Conservation (phyloP, 306 rosid species). For the Leucaena leucocephala region DNA sequence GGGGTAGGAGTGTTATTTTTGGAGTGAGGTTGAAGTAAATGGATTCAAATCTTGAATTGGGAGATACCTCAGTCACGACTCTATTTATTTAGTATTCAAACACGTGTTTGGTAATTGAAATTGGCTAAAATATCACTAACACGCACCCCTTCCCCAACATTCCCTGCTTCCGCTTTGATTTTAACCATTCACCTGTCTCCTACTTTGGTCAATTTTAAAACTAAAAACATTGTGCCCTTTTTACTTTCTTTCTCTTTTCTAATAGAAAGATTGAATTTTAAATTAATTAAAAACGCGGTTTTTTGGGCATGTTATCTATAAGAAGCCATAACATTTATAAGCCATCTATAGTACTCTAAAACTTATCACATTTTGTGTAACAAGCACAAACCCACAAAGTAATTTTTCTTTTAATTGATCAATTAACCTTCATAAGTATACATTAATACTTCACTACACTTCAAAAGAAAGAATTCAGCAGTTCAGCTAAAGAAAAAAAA, state of each 20-base stretch:
- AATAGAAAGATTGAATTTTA: background rate
- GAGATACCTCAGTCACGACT: constrained; percentile 33
- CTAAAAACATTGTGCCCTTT: background rate
- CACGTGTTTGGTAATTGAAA: constrained; percentile 33
- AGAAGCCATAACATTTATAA: no score
- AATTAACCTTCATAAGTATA: background rate
- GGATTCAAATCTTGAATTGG: constrained; percentile 38
- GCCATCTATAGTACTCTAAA: no score
- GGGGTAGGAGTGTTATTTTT: constrained; percentile 1
- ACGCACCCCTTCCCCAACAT: background rate
- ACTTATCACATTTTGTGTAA: no score
- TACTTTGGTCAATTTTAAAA: background rate
- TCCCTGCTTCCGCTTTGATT: background rate
- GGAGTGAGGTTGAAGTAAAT: constrained; percentile 65
- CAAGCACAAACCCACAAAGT: no score
- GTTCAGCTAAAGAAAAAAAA: background rate
- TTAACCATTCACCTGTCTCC: background rate
- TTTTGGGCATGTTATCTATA: background rate
- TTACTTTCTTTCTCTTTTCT: background rate
- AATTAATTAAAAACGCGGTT: background rate
- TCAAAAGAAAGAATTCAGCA: background rate
- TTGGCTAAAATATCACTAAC: background rate
- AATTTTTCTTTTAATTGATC: background rate
- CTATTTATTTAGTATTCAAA: background rate
- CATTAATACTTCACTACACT: background rate